Conservation (phyloP, 2,329 filamentous ascomycete species). For the Colletotrichum theobromicola region DNA sequence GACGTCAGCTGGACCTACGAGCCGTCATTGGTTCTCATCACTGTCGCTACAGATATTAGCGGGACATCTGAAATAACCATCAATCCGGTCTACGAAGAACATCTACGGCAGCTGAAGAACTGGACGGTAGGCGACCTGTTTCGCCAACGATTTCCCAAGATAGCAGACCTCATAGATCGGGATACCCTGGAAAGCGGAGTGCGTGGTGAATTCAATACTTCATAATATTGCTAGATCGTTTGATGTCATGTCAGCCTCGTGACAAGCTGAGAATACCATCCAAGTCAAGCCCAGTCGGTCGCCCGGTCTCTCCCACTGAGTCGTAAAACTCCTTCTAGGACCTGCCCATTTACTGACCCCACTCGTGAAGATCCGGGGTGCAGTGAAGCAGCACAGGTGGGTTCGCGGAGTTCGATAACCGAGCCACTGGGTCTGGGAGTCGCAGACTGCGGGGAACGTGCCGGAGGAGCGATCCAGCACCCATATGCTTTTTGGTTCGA, state of each 20-base stretch:
- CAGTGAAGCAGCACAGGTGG: neutral
- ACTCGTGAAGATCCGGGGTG: neutral
- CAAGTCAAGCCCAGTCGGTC: neutral
- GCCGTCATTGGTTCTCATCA: constrained; percentile 29
- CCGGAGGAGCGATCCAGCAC: neutral
- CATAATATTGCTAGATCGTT: neutral
- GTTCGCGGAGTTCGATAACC: neutral
- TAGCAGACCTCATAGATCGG: constrained; percentile 10
- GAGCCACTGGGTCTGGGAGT: neutral
- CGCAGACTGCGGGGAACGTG: neutral
- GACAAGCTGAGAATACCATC: neutral
- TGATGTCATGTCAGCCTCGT: neutral
- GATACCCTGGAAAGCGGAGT: neutral
- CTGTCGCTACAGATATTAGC: neutral
- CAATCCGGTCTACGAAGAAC: constrained; percentile 35
- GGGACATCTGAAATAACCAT: constrained; percentile 22
- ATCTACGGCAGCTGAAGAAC: constrained; percentile 32
- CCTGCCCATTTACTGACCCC: neutral
- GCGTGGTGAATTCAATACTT: neutral
- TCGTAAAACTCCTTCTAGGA: neutral
- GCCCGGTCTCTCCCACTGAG: neutral
- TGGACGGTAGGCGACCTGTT: constrained; percentile 33
- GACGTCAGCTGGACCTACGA: constrained; percentile 35
- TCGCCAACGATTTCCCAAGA: constrained; percentile 28
- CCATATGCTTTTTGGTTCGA: neutral